Conservation (phyloP, 192 early-diverging fungal genomes). For the Coemansia interrupta region DNA sequence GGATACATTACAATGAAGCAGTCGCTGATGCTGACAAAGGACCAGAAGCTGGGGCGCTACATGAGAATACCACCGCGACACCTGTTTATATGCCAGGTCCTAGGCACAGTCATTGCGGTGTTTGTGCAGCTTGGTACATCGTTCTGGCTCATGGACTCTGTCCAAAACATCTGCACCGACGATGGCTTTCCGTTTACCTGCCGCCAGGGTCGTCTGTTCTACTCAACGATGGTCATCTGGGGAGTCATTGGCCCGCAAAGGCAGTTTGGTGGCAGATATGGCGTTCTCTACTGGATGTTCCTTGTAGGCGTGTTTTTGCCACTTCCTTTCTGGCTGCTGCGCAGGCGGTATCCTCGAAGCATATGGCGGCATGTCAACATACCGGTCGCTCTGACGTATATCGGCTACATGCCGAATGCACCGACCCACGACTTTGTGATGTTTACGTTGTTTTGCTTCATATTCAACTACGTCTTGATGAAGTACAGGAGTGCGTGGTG, state of each 20-base stretch:
- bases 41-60: slow-evolving; percentile 70
- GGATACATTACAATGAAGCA: slow-evolving; percentile 71
- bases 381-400: slow-evolving; percentile 60
- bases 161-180: slow-evolving; percentile 54
- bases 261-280: slow-evolving; percentile 57
- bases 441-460: slow-evolving; percentile 54
- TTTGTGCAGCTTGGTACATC: slow-evolving; percentile 64
- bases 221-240: slow-evolving; percentile 69
- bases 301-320: slow-evolving; percentile 63
- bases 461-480: slow-evolving; percentile 64
- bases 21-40: slow-evolving; percentile 58
- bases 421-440: slow-evolving; percentile 43
- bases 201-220: slow-evolving; percentile 55
- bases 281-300: slow-evolving; percentile 44
- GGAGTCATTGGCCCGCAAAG: slow-evolving; percentile 66
- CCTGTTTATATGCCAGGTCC: slow-evolving; percentile 71
- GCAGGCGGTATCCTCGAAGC: slow-evolving; percentile 59
- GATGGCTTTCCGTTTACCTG: slow-evolving; percentile 61
- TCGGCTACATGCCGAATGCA: slow-evolving; percentile 58
- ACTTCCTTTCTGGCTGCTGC: slow-evolving; percentile 62
- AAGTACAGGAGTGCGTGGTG: slow-evolving; percentile 61
- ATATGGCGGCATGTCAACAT: slow-evolving; percentile 60
- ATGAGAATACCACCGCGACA: slow-evolving; percentile 70
- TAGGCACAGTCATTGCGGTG: slow-evolving; percentile 65
- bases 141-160: slow-evolving; percentile 58